Conservation (phyloP, 169 alveolate genomes). For the Perkinsus marinus region DNA sequence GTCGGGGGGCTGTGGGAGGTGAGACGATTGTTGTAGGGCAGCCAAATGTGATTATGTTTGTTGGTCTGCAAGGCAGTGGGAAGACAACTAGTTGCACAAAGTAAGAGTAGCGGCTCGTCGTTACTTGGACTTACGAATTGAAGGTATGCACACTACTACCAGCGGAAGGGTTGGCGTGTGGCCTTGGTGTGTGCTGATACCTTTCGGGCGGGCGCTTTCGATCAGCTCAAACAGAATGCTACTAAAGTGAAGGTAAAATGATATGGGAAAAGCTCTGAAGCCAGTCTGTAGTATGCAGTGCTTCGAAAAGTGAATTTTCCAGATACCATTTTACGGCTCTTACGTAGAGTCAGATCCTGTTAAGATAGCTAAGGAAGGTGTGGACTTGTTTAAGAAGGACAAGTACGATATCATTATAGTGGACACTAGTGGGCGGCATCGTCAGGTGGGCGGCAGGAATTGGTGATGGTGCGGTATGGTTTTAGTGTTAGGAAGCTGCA, state of each 20-base stretch:
- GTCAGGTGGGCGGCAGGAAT: conserved; percentile 4
- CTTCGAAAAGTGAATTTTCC: too few species aligned
- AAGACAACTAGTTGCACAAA: conserved; percentile 98
- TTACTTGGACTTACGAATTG: too few species aligned
- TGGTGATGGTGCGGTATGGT: not conserved
- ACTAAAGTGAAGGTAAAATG: conserved; percentile 94
- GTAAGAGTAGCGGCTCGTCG: not conserved
- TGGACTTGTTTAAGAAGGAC: conserved; percentile 77
- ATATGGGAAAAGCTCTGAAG: too few species aligned
- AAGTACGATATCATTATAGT: conserved; percentile 88
- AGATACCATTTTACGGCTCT: not conserved
- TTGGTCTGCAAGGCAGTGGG: conserved; percentile 99
- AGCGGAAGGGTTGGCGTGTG: conserved; percentile 87
- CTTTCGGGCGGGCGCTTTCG: conserved; percentile 99
- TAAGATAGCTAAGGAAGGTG: conserved; percentile 96
- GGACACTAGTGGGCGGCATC: conserved; percentile 99
- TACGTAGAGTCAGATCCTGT: conserved; percentile 98
- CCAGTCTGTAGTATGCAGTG: too few species aligned
- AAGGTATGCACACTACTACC: conserved; percentile 84
- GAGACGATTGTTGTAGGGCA: not conserved
- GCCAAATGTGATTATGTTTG: conserved; percentile 91
- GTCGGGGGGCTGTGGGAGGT: not conserved
- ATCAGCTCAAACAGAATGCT: conserved; percentile 97
- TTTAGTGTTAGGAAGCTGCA: conserved; percentile 74
- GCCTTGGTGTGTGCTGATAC: conserved; percentile 99